phyloP scores from a whole-genome alignment of 2,329 filamentous ascomycete species.

The Neonectria sp. region DNA sequence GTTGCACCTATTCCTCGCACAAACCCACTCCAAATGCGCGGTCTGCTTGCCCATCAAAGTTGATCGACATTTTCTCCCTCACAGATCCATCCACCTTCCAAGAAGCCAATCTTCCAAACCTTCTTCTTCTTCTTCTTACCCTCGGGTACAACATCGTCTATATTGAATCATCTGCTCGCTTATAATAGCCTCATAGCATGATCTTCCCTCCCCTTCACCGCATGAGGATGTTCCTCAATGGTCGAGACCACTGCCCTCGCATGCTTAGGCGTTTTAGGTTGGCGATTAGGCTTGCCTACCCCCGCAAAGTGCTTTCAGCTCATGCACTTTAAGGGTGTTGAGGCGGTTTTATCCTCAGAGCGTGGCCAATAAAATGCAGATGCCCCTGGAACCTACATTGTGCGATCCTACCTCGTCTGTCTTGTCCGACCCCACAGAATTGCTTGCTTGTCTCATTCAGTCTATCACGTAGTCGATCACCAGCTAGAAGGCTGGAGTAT shows the following conservation, averaged over 20 bases:
- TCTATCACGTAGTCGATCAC: slow-evolving; percentile 10
- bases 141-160: slow-evolving; percentile 2
- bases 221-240: slow-evolving; percentile 4
- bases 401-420: slow-evolving; percentile 24
- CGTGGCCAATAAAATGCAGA: slow-evolving; percentile 31
- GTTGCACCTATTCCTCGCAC: neutral
- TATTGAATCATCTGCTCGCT: neutral
- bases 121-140: neutral
- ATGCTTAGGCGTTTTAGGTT: slow-evolving; percentile 38
- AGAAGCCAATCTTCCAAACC: neutral
- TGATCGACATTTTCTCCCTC: neutral
- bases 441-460: slow-evolving; percentile 11
- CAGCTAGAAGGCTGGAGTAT: slow-evolving; percentile 6
- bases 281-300: slow-evolving; percentile 31
- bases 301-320: slow-evolving; percentile 39
- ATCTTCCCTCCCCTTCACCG: slow-evolving; percentile 4
- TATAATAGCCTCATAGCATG: neutral
- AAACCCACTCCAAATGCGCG: neutral
- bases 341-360: slow-evolving; percentile 13
- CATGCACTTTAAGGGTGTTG: slow-evolving; percentile 28
- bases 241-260: slow-evolving; percentile 15
- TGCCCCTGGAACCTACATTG: slow-evolving; percentile 32
- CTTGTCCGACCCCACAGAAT: slow-evolving; percentile 17
- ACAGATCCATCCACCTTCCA: neutral
- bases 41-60: neutral